phyloP scores from a whole-genome alignment of 164 flowering plant species.

The Berberis vulgaris region DNA sequence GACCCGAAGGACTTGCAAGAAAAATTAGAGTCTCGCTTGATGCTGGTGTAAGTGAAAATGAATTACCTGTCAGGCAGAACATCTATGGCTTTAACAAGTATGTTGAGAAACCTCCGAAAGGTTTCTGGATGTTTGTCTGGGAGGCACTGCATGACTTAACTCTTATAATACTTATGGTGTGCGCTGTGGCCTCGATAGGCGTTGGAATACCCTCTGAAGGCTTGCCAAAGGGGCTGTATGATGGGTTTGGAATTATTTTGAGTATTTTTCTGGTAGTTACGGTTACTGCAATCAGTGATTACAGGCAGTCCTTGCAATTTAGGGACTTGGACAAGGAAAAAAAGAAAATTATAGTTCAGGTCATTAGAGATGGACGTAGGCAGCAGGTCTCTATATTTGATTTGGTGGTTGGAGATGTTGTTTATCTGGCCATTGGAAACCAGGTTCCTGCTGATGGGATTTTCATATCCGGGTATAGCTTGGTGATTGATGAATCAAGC shows the following conservation, averaged over 20 bases:
- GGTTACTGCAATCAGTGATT: conserved; percentile 10
- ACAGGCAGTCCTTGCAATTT: conserved; percentile 9
- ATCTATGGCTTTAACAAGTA: conserved; percentile 7
- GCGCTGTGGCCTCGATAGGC: conserved; percentile 6
- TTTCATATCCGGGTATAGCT: conserved; percentile 6
- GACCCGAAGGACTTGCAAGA: conserved; percentile 7
- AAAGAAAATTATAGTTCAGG: conserved; percentile 7
- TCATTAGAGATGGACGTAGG: conserved; percentile 5
- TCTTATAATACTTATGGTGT: conserved; percentile 7
- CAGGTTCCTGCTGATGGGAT: conserved; percentile 9
- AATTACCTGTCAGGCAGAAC: background rate
- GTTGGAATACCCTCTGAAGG: conserved; percentile 12
- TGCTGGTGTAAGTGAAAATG: conserved; percentile 9
- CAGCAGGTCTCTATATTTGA: conserved; percentile 8
- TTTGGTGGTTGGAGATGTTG: conserved; percentile 10
- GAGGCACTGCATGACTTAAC: conserved; percentile 11
- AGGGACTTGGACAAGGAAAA: conserved; percentile 9
- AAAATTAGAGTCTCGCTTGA: conserved; percentile 5
- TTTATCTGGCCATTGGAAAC: conserved; percentile 8
- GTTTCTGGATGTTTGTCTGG: conserved; percentile 7
- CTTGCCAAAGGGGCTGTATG: conserved; percentile 9
- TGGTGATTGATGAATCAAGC: conserved; percentile 10
- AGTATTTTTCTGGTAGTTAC: conserved; percentile 8
- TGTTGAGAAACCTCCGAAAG: conserved; percentile 4
- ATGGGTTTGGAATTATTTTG: conserved; percentile 6